A percentile compares a stretch with the other conserved stretches of the same genome.
These are phyloP conservation scores for Fusarium newnesense DNA, from an alignment of 2,329 filamentous ascomycete genomes.

Conservation along the genomic window DNA sequence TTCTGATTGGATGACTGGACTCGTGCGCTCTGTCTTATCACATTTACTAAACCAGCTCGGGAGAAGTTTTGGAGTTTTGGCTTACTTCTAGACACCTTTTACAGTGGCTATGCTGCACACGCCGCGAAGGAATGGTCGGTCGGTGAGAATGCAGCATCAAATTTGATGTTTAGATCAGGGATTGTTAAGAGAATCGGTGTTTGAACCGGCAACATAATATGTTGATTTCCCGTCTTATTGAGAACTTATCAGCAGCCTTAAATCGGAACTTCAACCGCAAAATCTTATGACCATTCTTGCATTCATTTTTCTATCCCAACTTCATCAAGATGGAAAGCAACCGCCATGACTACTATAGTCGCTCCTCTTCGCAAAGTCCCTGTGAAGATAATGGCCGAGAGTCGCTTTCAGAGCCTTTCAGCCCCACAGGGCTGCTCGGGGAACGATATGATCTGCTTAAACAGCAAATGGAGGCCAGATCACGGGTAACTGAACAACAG, in stretches of 20 bases:
- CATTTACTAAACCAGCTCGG: not conserved
- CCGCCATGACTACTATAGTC: fast-evolving
- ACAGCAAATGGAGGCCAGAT: not conserved
- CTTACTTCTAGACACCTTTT: not conserved
- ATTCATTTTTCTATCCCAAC: fast-evolving
- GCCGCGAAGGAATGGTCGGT: not conserved
- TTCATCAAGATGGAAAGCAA: not conserved
- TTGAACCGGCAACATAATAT: fast-evolving
- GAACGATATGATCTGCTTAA: not conserved
- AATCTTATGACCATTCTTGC: not conserved
- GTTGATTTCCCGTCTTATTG: fast-evolving
- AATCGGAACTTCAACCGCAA: fast-evolving
- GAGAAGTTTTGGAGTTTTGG: fast-evolving
- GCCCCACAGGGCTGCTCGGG: not conserved
- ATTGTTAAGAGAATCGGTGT: fast-evolving
- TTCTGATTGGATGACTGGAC: not conserved
- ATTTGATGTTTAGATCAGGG: fast-evolving
- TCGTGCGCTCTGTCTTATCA: not conserved
- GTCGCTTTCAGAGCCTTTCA: not conserved
- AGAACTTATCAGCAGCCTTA: fast-evolving
- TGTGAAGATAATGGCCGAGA: fast-evolving
- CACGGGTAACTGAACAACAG: fast-evolving
- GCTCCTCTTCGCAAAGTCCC: fast-evolving
- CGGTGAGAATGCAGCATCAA: not conserved
- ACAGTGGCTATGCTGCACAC: not conserved